Percentiles rank a stretch among this genome's conserved stretches.
Conservation (phyloP, 768 basidiomycete genomes). For the Tubosaeta sp. region DNA sequence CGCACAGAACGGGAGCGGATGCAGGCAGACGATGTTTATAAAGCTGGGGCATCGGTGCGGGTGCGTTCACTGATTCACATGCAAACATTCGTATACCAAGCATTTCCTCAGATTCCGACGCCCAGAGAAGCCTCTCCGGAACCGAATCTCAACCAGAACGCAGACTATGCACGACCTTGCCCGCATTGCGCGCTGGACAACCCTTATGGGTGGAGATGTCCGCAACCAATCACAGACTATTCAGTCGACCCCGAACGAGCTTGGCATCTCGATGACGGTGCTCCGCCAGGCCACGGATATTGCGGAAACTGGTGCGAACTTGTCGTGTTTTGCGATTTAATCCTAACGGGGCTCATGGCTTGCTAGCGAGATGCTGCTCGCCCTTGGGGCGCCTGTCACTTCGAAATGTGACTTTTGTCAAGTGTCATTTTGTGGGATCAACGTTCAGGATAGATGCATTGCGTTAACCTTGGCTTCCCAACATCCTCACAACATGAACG, state of each 20-base stretch:
- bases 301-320: constrained; percentile 76
- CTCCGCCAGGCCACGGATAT: constrained; percentile 73
- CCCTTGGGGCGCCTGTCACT: constrained; percentile 69
- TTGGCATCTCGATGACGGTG: constrained; percentile 73
- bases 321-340: neutral
- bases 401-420: constrained; percentile 82
- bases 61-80: constrained; percentile 37
- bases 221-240: constrained; percentile 76
- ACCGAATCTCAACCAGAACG: constrained; percentile 59
- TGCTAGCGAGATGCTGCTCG: constrained; percentile 68
- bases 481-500: constrained; percentile 65
- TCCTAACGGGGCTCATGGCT: neutral
- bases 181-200: constrained; percentile 73
- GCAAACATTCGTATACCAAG: neutral
- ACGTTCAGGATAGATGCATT: constrained; percentile 67
- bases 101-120: constrained; percentile 55
- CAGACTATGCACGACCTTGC: constrained; percentile 71
- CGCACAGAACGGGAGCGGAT: constrained; percentile 67
- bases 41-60: constrained; percentile 54
- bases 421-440: constrained; percentile 79
- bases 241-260: constrained; percentile 62
- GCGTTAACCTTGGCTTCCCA: constrained; percentile 55
- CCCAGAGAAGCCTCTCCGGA: constrained; percentile 77
- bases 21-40: constrained; percentile 83
- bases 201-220: constrained; percentile 74